Percentiles rank a stretch among this genome's conserved stretches.
phyloP scores from a whole-genome alignment of 2,329 filamentous ascomycete species.

The Talaromyces islandicus region DNA sequence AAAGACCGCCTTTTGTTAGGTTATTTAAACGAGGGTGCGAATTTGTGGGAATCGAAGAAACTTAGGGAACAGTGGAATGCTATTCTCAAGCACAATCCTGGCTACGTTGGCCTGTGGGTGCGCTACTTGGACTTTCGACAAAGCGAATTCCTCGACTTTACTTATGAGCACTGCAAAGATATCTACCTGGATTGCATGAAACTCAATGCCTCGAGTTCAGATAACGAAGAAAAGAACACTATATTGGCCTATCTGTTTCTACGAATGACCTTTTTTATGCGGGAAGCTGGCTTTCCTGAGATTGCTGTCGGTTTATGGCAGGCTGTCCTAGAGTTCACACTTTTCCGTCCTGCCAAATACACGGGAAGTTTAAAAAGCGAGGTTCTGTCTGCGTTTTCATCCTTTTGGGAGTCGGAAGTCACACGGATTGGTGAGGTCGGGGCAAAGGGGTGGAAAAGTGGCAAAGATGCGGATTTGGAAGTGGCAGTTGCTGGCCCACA shows the following conservation, averaged over 20 bases:
- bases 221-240: slow-evolving; percentile 17
- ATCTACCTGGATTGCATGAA: slow-evolving; percentile 55
- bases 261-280: slow-evolving; percentile 65
- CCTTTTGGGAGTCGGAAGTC: slow-evolving; percentile 84
- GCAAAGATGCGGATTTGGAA: slow-evolving; percentile 25
- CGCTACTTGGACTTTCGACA: slow-evolving; percentile 67
- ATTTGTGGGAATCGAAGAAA: slow-evolving; percentile 63
- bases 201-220: slow-evolving; percentile 23
- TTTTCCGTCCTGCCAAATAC: slow-evolving; percentile 49
- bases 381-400: slow-evolving; percentile 47
- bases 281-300: slow-evolving; percentile 73
- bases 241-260: slow-evolving; percentile 66
- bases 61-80: slow-evolving; percentile 61
- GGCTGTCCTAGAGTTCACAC: slow-evolving; percentile 65
- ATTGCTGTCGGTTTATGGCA: slow-evolving; percentile 78
- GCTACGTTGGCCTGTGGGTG: slow-evolving; percentile 64
- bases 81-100: slow-evolving; percentile 50
- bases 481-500: slow-evolving; percentile 22
- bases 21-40: slow-evolving; percentile 67
- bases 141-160: slow-evolving; percentile 60
- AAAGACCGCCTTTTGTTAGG: slow-evolving; percentile 59
- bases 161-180: slow-evolving; percentile 59
- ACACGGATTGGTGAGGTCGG: slow-evolving; percentile 68
- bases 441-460: slow-evolving; percentile 62
- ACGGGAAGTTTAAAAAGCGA: slow-evolving; percentile 8